A percentile compares a stretch with the other conserved stretches of the same genome.
phyloP scores from a whole-genome alignment of 106 monocot genomes.

The Phalaenopsis aphrodite region DNA sequence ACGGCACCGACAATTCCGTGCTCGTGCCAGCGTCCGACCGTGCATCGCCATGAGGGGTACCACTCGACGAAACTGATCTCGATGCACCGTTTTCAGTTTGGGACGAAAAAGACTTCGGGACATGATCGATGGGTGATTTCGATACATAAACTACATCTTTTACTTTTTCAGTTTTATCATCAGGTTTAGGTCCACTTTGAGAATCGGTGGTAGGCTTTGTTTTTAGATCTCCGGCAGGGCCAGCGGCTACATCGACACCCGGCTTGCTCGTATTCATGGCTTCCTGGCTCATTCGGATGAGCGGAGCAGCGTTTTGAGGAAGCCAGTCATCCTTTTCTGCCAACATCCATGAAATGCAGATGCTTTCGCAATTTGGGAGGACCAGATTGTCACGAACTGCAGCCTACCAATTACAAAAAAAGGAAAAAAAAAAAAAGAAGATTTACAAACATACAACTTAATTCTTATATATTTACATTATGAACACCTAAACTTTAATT shows the following conservation, averaged over 20 bases:
- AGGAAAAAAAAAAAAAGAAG: not conserved
- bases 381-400: conserved; percentile 71
- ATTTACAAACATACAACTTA: not conserved
- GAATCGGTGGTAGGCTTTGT: not conserved
- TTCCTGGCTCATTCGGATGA: conserved; percentile 55
- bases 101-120: conserved; percentile 5
- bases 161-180: conserved; percentile 17
- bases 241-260: conserved; percentile 12
- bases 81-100: not conserved
- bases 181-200: conserved; percentile 10
- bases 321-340: conserved; percentile 94
- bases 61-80: not conserved
- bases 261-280: conserved; percentile 18
- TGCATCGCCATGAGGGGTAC: not conserved
- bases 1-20: conserved; percentile 31
- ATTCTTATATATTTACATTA: not conserved
- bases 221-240: conserved; percentile 20
- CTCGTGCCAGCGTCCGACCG: not conserved
- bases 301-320: conserved; percentile 64
- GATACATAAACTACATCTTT: conserved; percentile 17
- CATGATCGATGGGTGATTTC: not conserved
- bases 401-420: conserved; percentile 21
- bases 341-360: conserved; percentile 83
- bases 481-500: too few species aligned
- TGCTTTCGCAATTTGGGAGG: conserved; percentile 78